Conservation (phyloP, 23 red algal genomes). For the Gracilaria domingensis region DNA sequence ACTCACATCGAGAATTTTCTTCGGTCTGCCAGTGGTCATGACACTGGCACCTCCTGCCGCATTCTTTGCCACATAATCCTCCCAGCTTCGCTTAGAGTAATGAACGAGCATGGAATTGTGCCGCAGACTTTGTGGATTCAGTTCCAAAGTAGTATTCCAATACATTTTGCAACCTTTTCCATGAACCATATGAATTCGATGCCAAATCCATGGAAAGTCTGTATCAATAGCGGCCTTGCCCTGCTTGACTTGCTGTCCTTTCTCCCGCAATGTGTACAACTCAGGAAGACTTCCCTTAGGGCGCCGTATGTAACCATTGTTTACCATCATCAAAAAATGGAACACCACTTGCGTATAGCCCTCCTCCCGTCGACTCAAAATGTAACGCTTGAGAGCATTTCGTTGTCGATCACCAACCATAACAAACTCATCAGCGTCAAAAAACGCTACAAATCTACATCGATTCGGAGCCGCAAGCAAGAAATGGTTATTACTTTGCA, state of each 20-base stretch:
- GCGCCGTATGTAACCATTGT: conserved; percentile 36
- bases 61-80: conserved; percentile 69
- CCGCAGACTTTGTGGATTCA: conserved; percentile 32
- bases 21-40: conserved; percentile 40
- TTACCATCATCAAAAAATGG: conserved; percentile 57
- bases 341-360: conserved; percentile 39
- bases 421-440: conserved; percentile 73
- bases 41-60: conserved; percentile 50
- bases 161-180: conserved; percentile 46
- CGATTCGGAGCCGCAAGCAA: conserved; percentile 32
- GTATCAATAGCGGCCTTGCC: conserved; percentile 34
- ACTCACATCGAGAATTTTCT: conserved; percentile 25
- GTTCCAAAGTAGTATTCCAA: conserved; percentile 42
- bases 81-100: conserved; percentile 66
- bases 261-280: conserved; percentile 35
- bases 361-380: background rate
- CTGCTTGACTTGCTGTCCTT: conserved; percentile 21
- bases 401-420: conserved; percentile 29
- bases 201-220: conserved; percentile 1
- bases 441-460: conserved; percentile 58
- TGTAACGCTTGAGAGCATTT: conserved; percentile 12
- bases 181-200: conserved; percentile 44
- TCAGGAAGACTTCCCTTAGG: conserved; percentile 53
- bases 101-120: conserved; percentile 58
- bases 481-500: conserved; percentile 60